Evolutionary conservation across 352 stramenopile genomes (phyloP).

Genomic region (Thalassiosira ordinaria): DNA sequence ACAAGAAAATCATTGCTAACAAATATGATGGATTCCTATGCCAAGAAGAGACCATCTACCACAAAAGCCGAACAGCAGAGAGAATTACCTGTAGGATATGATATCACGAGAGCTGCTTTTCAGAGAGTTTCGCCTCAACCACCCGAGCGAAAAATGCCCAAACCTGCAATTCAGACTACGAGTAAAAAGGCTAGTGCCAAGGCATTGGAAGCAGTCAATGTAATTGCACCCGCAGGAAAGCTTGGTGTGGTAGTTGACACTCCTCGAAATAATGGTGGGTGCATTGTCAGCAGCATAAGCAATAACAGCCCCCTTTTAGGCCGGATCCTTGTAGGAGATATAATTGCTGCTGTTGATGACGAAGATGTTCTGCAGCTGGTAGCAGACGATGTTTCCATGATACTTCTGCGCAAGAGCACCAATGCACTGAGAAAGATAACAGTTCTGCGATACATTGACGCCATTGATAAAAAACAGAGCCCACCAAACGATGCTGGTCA

Average conservation of each 20-base stretch:
- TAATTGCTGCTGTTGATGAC: conserved; percentile 43
- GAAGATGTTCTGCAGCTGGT: conserved; percentile 35
- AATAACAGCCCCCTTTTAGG: conserved; percentile 31
- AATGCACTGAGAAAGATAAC: conserved; percentile 45
- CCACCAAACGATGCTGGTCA: too few relatives aligned
- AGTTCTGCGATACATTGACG: conserved; percentile 41
- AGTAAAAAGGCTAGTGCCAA: not conserved
- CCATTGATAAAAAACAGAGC: not conserved
- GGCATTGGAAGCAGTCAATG: conserved; percentile 10
- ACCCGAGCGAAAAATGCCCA: conserved; percentile 1
- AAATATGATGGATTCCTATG: conserved; percentile 32
- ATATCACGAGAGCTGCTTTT: conserved; percentile 37
- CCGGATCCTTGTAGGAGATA: conserved; percentile 39
- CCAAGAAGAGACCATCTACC: conserved; percentile 4
- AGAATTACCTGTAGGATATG: conserved; percentile 13
- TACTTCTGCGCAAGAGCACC: conserved; percentile 39
- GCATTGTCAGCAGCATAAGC: conserved; percentile 27
- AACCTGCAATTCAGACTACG: conserved; percentile 1
- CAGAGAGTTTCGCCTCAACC: conserved; percentile 30
- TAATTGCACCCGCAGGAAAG: conserved; percentile 50
- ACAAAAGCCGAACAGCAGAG: conserved; percentile 5
- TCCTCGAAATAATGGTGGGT: conserved; percentile 6
- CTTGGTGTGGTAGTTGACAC: conserved; percentile 47
- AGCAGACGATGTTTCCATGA: conserved; percentile 43
- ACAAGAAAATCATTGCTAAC: conserved; percentile 37